Percentiles rank a stretch among this genome's conserved stretches.
Conservation (phyloP, 371 early-diverging fungal species). For the Apophysomyces sp. region DNA sequence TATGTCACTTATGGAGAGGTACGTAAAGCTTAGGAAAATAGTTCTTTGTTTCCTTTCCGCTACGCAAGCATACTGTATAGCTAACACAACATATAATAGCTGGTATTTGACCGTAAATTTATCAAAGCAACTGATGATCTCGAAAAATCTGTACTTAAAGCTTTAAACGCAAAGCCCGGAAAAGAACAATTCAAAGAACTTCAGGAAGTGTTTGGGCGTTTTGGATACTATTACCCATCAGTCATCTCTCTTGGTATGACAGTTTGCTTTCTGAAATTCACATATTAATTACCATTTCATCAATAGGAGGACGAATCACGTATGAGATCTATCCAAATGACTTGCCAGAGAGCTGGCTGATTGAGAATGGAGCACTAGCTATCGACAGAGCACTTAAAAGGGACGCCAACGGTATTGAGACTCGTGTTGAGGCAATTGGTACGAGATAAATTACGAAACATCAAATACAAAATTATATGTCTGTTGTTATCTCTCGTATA, state of each 20-base stretch:
- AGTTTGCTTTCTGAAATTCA: background rate
- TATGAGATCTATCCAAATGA: background rate
- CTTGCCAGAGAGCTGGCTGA: background rate
- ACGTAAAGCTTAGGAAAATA: background rate
- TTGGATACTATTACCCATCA: background rate
- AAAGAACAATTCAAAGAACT: background rate
- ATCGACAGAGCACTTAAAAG: background rate
- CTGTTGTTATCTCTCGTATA: background rate
- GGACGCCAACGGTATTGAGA: background rate
- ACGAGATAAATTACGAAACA: background rate
- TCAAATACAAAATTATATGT: background rate
- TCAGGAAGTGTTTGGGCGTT: background rate
- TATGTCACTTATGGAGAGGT: background rate
- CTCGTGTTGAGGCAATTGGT: background rate
- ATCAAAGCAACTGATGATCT: background rate
- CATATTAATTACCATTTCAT: background rate
- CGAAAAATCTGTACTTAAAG: background rate
- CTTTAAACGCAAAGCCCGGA: background rate
- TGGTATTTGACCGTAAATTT: too few species aligned
- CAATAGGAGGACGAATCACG: background rate
- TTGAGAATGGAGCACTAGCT: background rate
- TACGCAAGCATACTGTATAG: too few species aligned
- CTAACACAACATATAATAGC: too few species aligned
- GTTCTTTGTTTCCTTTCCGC: too few species aligned
- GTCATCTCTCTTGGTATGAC: background rate